A percentile compares a stretch with the other conserved stretches of the same genome.
Evolutionary conservation across 106 monocot species (phyloP).

Genomic region (Gastrodia elata): DNA sequence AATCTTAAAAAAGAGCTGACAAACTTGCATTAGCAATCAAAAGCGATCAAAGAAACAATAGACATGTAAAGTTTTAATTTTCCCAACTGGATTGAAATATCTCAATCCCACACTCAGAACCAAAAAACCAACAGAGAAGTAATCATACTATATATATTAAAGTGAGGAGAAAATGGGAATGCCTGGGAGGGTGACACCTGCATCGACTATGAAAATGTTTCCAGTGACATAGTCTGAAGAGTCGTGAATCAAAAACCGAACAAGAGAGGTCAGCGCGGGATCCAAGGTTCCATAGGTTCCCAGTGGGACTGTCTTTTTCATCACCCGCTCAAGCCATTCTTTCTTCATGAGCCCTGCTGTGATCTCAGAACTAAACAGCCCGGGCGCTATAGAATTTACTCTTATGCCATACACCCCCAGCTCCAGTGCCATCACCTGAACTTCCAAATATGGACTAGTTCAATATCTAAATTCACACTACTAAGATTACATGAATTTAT

Average conservation of each 20-base stretch:
- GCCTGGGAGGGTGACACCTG: slow-evolving; percentile 59
- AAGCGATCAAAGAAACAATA: too few relatives aligned
- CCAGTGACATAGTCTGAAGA: slow-evolving; percentile 62
- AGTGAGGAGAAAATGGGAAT: slow-evolving; percentile 81
- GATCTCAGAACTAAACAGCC: slow-evolving; percentile 82
- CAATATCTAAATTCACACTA: neutral
- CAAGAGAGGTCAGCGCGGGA: slow-evolving; percentile 59
- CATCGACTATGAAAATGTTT: slow-evolving; percentile 64
- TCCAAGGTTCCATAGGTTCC: slow-evolving; percentile 34
- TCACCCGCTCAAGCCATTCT: slow-evolving; percentile 55
- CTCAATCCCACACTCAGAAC: neutral
- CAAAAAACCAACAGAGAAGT: neutral
- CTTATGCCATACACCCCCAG: slow-evolving; percentile 53
- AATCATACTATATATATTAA: slow-evolving; percentile 15
- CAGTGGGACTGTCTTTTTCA: slow-evolving; percentile 44
- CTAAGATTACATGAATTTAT: too few relatives aligned
- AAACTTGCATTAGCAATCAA: too few relatives aligned
- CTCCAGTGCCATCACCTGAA: slow-evolving; percentile 70
- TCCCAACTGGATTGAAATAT: neutral
- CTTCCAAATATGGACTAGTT: neutral
- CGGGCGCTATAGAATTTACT: slow-evolving; percentile 73
- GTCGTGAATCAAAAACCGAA: slow-evolving; percentile 60
- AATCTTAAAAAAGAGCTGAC: too few relatives aligned
- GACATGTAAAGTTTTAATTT: too few relatives aligned
- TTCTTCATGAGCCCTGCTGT: slow-evolving; percentile 57